These are phyloP conservation scores for Tilletia caries DNA, from an alignment of 1,284 basidiomycete genomes.

Conservation along the genomic window DNA sequence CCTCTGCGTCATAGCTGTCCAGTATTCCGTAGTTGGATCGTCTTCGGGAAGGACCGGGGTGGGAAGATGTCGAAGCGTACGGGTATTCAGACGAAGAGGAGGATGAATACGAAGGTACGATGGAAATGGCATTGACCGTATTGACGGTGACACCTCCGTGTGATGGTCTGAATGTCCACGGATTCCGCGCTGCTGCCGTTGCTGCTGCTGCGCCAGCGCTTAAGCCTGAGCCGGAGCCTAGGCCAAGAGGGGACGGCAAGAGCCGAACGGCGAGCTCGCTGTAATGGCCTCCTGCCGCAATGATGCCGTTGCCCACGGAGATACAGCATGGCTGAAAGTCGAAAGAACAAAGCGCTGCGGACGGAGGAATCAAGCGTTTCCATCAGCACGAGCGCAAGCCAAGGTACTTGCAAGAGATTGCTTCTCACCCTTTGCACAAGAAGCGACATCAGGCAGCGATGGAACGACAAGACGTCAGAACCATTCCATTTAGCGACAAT, in stretches of 20 bases:
- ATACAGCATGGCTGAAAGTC: constrained; percentile 66
- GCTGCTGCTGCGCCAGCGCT: constrained; percentile 24
- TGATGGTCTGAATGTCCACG: constrained; percentile 56
- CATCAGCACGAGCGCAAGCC: constrained; percentile 27
- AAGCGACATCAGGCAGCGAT: background rate
- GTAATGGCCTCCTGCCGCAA: constrained; percentile 77
- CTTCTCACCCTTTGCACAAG: background rate
- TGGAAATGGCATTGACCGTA: constrained; percentile 78
- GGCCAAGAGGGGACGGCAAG: constrained; percentile 53
- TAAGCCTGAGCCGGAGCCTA: too few species aligned
- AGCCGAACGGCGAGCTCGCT: constrained; percentile 70
- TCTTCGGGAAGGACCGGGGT: too few species aligned
- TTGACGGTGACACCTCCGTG: constrained; percentile 66
- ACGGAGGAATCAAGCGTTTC: too few species aligned
- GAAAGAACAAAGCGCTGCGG: constrained; percentile 64
- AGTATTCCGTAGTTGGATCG: too few species aligned
- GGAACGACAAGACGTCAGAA: background rate
- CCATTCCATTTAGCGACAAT: too few species aligned
- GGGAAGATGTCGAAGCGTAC: too few species aligned
- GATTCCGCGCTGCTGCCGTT: constrained; percentile 29
- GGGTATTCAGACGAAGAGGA: too few species aligned
- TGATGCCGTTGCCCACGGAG: constrained; percentile 58
- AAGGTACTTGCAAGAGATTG: background rate
- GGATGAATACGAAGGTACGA: constrained; percentile 14
- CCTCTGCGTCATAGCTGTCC: too few species aligned